Conservation (phyloP, 2,329 filamentous ascomycete species). For the Diaporthe citrichinensis region DNA sequence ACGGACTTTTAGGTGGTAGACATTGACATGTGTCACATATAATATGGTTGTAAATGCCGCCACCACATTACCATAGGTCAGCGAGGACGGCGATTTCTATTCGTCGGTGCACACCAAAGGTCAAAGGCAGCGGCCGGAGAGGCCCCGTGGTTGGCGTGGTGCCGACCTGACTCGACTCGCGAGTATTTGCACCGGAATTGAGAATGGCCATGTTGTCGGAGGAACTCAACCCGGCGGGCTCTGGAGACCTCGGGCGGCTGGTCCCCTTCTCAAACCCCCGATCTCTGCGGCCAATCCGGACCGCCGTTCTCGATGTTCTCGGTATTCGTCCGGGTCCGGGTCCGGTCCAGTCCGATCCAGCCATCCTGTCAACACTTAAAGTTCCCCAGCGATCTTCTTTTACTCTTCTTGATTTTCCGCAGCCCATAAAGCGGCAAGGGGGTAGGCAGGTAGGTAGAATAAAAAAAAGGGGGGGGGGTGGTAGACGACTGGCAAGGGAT, state of each 20-base stretch:
- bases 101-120: background rate
- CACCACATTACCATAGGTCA: background rate
- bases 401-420: conserved; percentile 17
- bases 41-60: background rate
- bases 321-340: background rate
- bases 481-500: conserved; percentile 40
- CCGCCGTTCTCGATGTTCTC: background rate
- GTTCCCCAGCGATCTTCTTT: background rate
- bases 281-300: background rate
- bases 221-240: background rate
- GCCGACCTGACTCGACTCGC: background rate
- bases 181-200: no score
- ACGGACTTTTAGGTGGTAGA: background rate
- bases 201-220: background rate
- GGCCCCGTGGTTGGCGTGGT: background rate
- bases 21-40: background rate
- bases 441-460: conserved; percentile 2
- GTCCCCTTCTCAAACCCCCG: background rate
- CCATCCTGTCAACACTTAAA: background rate
- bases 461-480: background rate
- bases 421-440: background rate
- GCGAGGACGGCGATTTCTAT: background rate
- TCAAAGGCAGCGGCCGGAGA: background rate
- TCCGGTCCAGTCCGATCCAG: background rate
- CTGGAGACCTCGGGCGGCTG: background rate